phyloP scores from a whole-genome alignment of 176 grass and related monocot species.

The Phyllostachys edulis region DNA sequence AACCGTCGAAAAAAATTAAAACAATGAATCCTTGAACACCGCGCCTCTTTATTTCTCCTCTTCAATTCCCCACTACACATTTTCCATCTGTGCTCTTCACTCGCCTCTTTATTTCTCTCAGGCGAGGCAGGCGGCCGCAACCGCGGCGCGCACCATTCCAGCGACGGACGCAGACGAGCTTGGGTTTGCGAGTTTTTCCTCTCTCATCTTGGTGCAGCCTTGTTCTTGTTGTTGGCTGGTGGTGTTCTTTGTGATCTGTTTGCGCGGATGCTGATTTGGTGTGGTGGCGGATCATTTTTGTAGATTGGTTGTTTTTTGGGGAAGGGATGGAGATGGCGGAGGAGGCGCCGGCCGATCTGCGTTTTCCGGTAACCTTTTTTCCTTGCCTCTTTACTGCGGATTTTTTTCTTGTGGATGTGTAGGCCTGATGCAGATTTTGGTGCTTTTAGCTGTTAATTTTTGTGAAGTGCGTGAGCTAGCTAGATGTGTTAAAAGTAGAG shows the following conservation, averaged over 20 bases:
- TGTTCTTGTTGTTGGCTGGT: not conserved
- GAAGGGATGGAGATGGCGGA: slow-evolving; percentile 23
- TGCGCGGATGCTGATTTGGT: not conserved
- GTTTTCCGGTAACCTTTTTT: slow-evolving; percentile 30
- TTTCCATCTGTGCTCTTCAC: no score
- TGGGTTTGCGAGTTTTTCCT: not conserved
- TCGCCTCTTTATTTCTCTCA: no score
- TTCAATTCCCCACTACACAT: no score
- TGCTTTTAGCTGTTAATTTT: not conserved
- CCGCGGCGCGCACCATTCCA: not conserved
- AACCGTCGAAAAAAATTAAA: no score
- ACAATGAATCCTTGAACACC: no score
- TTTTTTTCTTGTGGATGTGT: not conserved
- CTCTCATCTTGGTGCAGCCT: not conserved
- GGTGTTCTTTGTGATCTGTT: not conserved
- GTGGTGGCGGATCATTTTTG: not conserved
- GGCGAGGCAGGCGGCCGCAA: not conserved
- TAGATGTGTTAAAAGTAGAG: not conserved
- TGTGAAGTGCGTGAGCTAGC: not conserved
- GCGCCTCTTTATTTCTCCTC: no score
- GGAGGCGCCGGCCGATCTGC: slow-evolving; percentile 25
- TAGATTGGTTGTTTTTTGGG: not conserved
- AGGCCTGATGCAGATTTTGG: not conserved
- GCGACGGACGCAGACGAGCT: not conserved
- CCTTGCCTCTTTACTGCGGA: not conserved